Base-by-base conservation (phyloP, 2,329 filamentous ascomycete genomes). In the Fusarium oligoseptatum region DNA sequence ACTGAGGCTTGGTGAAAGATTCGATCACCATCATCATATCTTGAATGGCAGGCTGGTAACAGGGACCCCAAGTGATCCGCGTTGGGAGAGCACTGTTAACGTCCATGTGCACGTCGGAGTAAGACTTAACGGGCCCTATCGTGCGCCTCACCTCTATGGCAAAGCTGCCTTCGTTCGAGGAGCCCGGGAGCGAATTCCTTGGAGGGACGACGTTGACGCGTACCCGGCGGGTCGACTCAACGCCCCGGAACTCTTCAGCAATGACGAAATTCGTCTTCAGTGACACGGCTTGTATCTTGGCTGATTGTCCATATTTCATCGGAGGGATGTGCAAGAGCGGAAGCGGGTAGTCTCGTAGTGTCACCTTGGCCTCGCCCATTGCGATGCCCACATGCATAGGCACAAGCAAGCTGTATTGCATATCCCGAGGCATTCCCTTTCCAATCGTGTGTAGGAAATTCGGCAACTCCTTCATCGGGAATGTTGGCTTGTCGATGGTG, bases 1-100 rank as follows among this genome's bases (percentile, higher is more conserved):
- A 88, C 73, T 96, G 95, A 9, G 96, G 95, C 81, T 99, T 99
- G 1, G 96, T 98, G 81, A 99, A 98, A 3, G 94, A 96, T 83
- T 99, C 97, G 71, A 99, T 94, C 29, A 95, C 95, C 90, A 98
- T 98, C 97, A 99, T 99, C 93, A 98, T 98, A 80, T 99, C 97
- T 82, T 99, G 97, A 58, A 99, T 96, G 2, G 96, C 96, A 32
- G 97, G 97, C 80, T 99, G 97, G 80, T 98, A 99, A 3, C 95
- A 98, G 55, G 97, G 95, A 9, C 95, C 95, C 97, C 97, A 99
- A 0, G 96, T 98, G 63, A 99, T 96, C 52, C 94, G 92, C 1
- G 97, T 99, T 2, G 97, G 94, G 68, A 96, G 91, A 64, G 92
- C 93, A 3, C 96, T 98, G 82, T 98, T 98, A 82, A 99, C 95